These are phyloP conservation scores for Adansonia grandidieri DNA, from an alignment of 441 rosid species.

Conservation along the genomic window DNA sequence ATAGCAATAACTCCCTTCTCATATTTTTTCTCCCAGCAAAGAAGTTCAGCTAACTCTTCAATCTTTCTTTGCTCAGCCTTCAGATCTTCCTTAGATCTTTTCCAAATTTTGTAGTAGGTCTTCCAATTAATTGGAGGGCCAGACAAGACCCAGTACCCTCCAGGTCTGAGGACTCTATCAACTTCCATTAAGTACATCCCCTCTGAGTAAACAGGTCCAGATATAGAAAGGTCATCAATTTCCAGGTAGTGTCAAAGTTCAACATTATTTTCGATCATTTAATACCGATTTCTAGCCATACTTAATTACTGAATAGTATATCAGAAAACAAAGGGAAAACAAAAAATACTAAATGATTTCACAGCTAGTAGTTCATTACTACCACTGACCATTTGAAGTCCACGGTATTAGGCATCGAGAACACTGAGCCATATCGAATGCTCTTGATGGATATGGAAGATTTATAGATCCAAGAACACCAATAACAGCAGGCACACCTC, in stretches of 20 bases:
- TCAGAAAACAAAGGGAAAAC: constrained; percentile 10
- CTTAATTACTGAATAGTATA: neutral
- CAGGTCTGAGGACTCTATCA: constrained; percentile 88
- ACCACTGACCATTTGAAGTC: constrained; percentile 64
- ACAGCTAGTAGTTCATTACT: constrained; percentile 2
- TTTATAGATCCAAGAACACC: constrained; percentile 68
- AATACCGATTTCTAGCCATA: neutral
- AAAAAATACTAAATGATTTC: neutral
- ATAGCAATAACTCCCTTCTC: constrained; percentile 92
- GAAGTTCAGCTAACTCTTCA: constrained; percentile 76
- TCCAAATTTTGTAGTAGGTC: constrained; percentile 77
- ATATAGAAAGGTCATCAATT: constrained; percentile 27
- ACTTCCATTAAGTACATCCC: constrained; percentile 86
- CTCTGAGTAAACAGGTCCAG: constrained; percentile 46
- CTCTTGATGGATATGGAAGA: constrained; percentile 69
- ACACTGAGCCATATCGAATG: constrained; percentile 81
- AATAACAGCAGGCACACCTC: constrained; percentile 76
- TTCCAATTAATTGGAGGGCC: constrained; percentile 97
- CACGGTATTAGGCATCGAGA: constrained; percentile 76
- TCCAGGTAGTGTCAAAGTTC: neutral
- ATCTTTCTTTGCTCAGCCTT: constrained; percentile 72
- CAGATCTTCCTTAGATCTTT: constrained; percentile 71
- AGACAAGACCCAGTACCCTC: constrained; percentile 89
- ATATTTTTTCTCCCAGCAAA: constrained; percentile 95
- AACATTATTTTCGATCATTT: constrained; percentile 1